Evolutionary conservation across 2,329 filamentous ascomycete species (phyloP), one percentile per base, ranked within the genome.

Genomic region (Westerdykella sp.): DNA sequence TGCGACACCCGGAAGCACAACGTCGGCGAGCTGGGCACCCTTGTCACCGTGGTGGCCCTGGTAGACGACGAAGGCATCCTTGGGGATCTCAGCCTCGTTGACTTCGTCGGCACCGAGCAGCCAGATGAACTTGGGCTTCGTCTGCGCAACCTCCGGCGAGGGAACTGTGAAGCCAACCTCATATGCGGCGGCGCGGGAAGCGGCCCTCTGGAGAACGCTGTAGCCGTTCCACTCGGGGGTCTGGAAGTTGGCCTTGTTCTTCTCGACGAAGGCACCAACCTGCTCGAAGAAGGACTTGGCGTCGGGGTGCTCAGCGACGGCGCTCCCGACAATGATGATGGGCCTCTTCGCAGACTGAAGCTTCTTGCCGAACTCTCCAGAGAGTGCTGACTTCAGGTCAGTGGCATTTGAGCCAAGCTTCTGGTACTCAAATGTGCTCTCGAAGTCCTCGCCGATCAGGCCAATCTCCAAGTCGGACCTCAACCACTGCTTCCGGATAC

Each of bases 401-500:
- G 80, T 80, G 48, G 85, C 78, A 67, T 91, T 86, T 40, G 77
- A 73, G 54, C 93, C 93, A 34, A 97, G 80, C 63, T 96, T 87
- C 70, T 95, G 84, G 61, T 91, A 95, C 58, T 95, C 90, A 62
- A 97, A 98, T 25, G 90, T 98, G 44, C 90, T 95, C 39, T 95
- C 82, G 69, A 91, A 98, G 32, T 83, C 73, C 73, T 96, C 86
- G 51, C 93, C 93, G 55, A 98, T 83, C 46, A 96, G 80, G 52
- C 85, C 93, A 58, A 98, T 81, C 68, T 97, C 85, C 18, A 98
- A 81, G 57, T 97, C 90, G 30, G 93, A 96, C 56, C 90, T 84
- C 56, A 98, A 76, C 86, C 91, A 98, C 69, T 96, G 90, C 77
- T 98, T 98, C 62, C 93, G 81, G 64, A 98, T 98, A 55, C 93